Percentiles rank a stretch among this genome's conserved stretches.
These are phyloP conservation scores for Hortiboletus flavorubellus DNA, from an alignment of 768 basidiomycete genomes.

Conservation along the genomic window DNA sequence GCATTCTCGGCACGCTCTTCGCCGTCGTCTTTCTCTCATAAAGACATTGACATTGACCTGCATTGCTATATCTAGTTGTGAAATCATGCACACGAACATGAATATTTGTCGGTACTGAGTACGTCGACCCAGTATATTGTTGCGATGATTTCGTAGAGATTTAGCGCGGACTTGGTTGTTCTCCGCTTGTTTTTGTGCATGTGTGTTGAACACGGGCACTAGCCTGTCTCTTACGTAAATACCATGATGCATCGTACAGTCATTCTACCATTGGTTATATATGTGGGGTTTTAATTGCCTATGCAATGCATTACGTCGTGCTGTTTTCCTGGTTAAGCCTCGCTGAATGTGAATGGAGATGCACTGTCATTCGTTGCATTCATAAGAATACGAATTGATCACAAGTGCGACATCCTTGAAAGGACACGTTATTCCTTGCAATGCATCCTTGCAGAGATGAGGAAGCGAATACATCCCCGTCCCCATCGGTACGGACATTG, in stretches of 20 bases:
- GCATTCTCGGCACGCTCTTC: conserved; percentile 34
- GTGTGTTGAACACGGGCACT: conserved; percentile 27
- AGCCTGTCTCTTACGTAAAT: conserved; percentile 18
- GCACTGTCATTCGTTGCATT: too few species aligned
- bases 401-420: too few species aligned
- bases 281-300: not conserved
- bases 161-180: conserved; percentile 9
- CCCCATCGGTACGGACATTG: too few species aligned
- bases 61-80: conserved; percentile 1
- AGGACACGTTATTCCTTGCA: too few species aligned
- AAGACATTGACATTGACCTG: not conserved
- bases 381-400: too few species aligned
- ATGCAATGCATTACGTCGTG: too few species aligned
- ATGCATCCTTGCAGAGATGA: too few species aligned
- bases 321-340: conserved; percentile 4
- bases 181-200: conserved; percentile 3
- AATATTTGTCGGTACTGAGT: not conserved
- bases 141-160: conserved; percentile 5
- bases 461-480: too few species aligned
- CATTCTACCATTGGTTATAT: conserved; percentile 11
- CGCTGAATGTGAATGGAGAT: conserved; percentile 2
- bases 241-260: conserved; percentile 17
- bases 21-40: conserved; percentile 39
- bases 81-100: conserved; percentile 1
- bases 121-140: not conserved